Base-by-base conservation (phyloP, 163 green algal species). In the Scenedesmus sp. region DNA sequence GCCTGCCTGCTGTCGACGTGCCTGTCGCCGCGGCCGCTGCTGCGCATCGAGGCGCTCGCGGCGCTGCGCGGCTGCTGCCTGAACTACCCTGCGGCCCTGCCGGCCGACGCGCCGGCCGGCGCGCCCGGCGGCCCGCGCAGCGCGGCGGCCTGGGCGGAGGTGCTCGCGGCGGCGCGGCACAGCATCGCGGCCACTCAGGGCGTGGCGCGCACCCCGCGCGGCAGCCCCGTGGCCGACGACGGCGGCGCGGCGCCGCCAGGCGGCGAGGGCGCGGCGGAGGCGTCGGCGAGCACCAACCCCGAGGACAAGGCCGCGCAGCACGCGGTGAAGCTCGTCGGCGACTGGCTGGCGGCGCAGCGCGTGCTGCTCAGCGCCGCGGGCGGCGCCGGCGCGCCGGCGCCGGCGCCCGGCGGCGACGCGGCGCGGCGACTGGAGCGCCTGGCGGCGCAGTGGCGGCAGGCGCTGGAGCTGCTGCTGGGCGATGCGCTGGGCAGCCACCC, bases 231-330 rank as follows among this genome's bases (percentile, higher is more conserved):
- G 20, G 67, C 29, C 6, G 28, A 7, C 26, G 7, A 47, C 39
- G 39, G 62, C 31, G 20, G 14, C 67, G 62, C 26, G 33, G n/a
- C 51, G 53, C 15, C 50, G 73, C 4, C 24, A 34, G n/a, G 4
- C 33, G 18, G 57, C 69, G 63, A 34, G 47, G 51, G 60, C 57
- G 60, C 13, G 56, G 62, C 26, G 4, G 47, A 69, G 34, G 58
- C 54, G 33, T 63, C 65, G 22, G 65, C 44, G 1, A 75, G 70
- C 47, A 78, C 56, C 17, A 88, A 70, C 0, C 63, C 87, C 1
- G 86, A 89, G 26, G 90, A 93, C 50, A 92, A 92, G 58, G 83
- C 83, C 4, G 83, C 81, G 0, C 86, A 93, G 69, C 85, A 91
- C 24, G 83, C 82, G 1, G 77, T 93, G 1, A 83, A 85, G 63